Base-by-base conservation (phyloP, 495 filamentous ascomycete species). In the Lasiosphaeria hispida region DNA sequence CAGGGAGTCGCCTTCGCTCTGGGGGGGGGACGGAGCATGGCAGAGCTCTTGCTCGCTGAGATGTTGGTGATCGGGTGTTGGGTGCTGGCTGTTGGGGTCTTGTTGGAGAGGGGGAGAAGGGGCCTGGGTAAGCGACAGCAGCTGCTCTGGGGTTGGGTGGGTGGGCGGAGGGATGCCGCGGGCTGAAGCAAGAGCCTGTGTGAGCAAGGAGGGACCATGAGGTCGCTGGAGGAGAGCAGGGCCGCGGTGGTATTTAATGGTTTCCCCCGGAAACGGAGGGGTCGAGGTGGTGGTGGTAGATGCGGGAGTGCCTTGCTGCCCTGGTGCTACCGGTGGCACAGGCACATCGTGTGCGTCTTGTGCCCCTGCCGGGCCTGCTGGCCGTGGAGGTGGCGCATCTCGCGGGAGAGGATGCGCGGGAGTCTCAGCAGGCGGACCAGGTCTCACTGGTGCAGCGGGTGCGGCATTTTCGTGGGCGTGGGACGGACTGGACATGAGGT, bases 161-260 rank as follows among this genome's bases (percentile, higher is more conserved):
- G 60, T 37, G 55, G 49, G 44, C 11, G 59, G 41, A 19, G 35
- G 68, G 41, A 80, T 79, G 62, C 77, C 77, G 65, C 77, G 77
- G 60, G 77, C 77, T 70, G 75, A 77, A 64, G 77, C 77, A 58
- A 80, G 70, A 68, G 76, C 77, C 68, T 79, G 74, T 52, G 76
- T 74, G 61, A 80, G 75, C 61, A 80, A 60, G 50, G 77, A 80
- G 54, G 75, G 72, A 49, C 75, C 77, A 63, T 68, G 71, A 52
- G 67, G 63, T 57, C 75, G 70, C 55, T 73, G 70, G 56, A 62
- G 63, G 56, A 63, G 66, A 43, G 71, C 57, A 64, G 74, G 74
- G 64, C 69, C 70, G 55, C 75, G 63, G 53, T 73, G 64, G 63
- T 76, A 77, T 71, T 77, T 80, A 74, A 77, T 71, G 55, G 71